Evolutionary conservation across 768 basidiomycete species (phyloP).

Genomic region (Sporobolomyces roseus): DNA sequence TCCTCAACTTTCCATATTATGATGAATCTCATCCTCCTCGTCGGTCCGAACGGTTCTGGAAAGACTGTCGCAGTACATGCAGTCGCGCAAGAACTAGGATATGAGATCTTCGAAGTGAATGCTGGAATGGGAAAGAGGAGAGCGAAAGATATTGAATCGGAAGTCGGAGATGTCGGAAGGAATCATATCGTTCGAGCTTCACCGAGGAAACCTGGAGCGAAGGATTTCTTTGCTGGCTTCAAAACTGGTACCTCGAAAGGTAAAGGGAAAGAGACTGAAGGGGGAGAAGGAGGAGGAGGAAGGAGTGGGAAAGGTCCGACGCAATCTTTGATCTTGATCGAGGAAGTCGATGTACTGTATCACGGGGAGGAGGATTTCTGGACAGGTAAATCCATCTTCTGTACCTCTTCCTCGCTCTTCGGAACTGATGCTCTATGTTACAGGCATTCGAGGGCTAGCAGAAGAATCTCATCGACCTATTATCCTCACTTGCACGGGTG

Average conservation of each 20-base stretch:
- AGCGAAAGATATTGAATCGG: conserved; percentile 67
- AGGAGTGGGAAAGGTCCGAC: conserved; percentile 49
- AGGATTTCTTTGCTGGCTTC: conserved; percentile 28
- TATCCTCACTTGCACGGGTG: conserved; percentile 92
- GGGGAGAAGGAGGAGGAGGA: background rate
- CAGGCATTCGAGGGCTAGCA: conserved; percentile 73
- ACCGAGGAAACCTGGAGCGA: conserved; percentile 24
- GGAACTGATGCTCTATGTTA: conserved; percentile 54
- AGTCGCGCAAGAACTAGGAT: conserved; percentile 85
- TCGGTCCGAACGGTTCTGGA: conserved; percentile 76
- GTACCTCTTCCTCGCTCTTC: background rate
- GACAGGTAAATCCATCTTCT: conserved; percentile 26
- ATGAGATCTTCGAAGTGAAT: conserved; percentile 95
- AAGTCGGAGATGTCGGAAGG: conserved; percentile 88
- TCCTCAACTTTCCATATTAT: conserved; percentile 50
- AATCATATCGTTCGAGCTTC: conserved; percentile 70
- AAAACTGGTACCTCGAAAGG: conserved; percentile 13
- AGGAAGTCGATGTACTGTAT: conserved; percentile 92
- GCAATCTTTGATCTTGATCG: conserved; percentile 85
- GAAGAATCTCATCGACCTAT: conserved; percentile 79
- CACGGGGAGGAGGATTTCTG: conserved; percentile 66
- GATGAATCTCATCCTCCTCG: conserved; percentile 79
- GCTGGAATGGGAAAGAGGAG: conserved; percentile 89
- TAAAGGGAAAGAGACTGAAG: background rate
- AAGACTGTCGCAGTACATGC: conserved; percentile 93